Conservation (phyloP, 306 rosid genomes). For the Cicer chorassanicum region DNA sequence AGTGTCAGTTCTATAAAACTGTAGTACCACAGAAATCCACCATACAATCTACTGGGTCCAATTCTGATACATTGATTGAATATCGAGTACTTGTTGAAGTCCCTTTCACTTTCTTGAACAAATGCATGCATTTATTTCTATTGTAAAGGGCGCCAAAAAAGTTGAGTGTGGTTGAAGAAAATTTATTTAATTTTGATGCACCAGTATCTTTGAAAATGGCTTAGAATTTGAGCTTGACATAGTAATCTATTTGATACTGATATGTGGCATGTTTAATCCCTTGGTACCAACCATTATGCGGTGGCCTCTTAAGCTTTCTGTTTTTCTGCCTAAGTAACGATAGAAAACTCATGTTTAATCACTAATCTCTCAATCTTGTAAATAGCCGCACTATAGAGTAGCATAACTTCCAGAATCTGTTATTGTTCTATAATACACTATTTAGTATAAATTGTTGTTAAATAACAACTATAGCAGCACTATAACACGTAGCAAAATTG, state of each 20-base stretch:
- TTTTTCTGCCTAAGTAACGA: not conserved
- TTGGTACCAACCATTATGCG: not conserved
- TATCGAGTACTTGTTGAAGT: constrained; percentile 32
- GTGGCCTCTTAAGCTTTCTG: not conserved
- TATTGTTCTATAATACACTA: no score
- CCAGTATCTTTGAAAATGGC: constrained; percentile 55
- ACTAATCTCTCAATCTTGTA: no score
- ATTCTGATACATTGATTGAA: constrained; percentile 29
- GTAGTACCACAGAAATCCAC: constrained; percentile 13
- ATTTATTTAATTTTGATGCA: constrained; percentile 7
- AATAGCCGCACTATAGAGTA: no score
- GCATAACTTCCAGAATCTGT: no score
- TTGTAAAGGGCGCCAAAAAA: not conserved
- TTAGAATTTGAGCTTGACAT: constrained; percentile 62
- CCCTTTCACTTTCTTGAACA: constrained; percentile 30
- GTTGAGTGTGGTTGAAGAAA: constrained; percentile 11
- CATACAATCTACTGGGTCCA: constrained; percentile 23
- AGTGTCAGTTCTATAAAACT: constrained; percentile 19
- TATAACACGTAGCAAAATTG: no score
- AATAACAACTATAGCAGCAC: no score
- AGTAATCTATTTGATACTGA: constrained; percentile 61
- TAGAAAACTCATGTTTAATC: not conserved
- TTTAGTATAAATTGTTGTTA: no score
- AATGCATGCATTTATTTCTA: constrained; percentile 44
- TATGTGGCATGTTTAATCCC: constrained; percentile 48